Base-by-base conservation (phyloP, 148 eudicot species). In the Rhododendron ferrugineum region DNA sequence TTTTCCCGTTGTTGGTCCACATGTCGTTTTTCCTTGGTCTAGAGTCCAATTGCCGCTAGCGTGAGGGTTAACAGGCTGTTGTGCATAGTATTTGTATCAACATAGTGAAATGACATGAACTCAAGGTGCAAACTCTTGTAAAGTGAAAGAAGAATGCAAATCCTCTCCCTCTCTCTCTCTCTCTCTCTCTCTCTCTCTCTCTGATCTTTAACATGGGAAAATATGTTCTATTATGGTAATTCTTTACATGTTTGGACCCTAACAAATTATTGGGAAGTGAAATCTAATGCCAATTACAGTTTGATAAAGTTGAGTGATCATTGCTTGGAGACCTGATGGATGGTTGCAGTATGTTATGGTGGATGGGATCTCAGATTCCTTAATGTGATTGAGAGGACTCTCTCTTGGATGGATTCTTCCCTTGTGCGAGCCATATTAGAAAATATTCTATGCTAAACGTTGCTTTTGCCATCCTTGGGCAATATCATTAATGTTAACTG, bases 401-500 rank as follows among this genome's bases (percentile, higher is more conserved):
- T 82, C 16, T 26, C 76, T 44, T 42, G 46, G 23, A 40, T 50
- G 50, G 20, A 40, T 62, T 64, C 10, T 46, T 44, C 56, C 56
- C 20, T n/a, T 72, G 34, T 3, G 30, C 7, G 37, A 70, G 60
- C 78, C 10, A 64, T 72, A 2, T 83, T 37, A 73, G 0, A 8
- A 8, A 23, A 23, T 18, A 11, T 16, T 32, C 13, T 40, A 23
- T 16, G 34, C 36, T 82, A 10, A 30, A 42, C 18, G 14, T 3
- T 60, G 15, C 54, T 23, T 77, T 42, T 40, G 81, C 56, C 26
- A 46, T 46, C 34, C 34, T 78, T 81, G 88, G 82, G 28, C 73
- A 37, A 77, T 58, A 85, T 32, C 60, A 40, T 86, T 82, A 82
- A 81, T 86, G 73, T 82, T 89, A 85, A 86, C 82, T 85, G 89